A percentile compares a stretch with the other conserved stretches of the same genome.
Conservation (phyloP, 257 asterid species). For the Ilex aquifolium region DNA sequence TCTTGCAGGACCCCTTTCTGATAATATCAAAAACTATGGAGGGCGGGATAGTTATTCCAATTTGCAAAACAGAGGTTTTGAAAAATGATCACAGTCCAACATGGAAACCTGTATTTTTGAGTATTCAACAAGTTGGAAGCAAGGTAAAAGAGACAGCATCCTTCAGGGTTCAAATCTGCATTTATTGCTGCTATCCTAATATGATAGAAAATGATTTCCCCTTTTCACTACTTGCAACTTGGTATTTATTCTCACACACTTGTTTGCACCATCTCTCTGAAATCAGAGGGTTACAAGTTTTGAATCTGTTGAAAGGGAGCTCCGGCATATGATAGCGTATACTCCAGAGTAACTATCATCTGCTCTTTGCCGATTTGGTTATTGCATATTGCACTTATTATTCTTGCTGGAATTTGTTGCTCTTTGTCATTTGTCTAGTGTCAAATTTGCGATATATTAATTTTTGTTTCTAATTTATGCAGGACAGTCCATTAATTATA, state of each 20-base stretch:
- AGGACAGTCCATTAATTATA: slow-evolving; percentile 86
- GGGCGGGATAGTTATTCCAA: slow-evolving; percentile 60
- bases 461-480: slow-evolving; percentile 38
- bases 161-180: no score
- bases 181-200: no score
- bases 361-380: no score
- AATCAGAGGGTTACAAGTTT: no score
- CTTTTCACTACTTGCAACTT: no score
- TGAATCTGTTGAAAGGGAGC: no score
- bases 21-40: slow-evolving; percentile 73
- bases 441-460: slow-evolving; percentile 18
- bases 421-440: slow-evolving; percentile 1
- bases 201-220: no score
- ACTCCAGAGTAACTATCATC: no score
- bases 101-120: slow-evolving; percentile 73
- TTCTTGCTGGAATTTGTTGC: slow-evolving; percentile 5
- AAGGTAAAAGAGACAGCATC: slow-evolving; percentile 47
- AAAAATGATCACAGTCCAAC: slow-evolving; percentile 72
- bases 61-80: slow-evolving; percentile 95
- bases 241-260: no score
- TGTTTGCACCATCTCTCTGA: no score
- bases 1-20: slow-evolving; percentile 90
- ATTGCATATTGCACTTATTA: no score
- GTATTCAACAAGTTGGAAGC: slow-evolving; percentile 93
- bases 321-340: no score